Base-by-base conservation (phyloP, 2,329 filamentous ascomycete genomes). In the Nectriaceae sp. region DNA sequence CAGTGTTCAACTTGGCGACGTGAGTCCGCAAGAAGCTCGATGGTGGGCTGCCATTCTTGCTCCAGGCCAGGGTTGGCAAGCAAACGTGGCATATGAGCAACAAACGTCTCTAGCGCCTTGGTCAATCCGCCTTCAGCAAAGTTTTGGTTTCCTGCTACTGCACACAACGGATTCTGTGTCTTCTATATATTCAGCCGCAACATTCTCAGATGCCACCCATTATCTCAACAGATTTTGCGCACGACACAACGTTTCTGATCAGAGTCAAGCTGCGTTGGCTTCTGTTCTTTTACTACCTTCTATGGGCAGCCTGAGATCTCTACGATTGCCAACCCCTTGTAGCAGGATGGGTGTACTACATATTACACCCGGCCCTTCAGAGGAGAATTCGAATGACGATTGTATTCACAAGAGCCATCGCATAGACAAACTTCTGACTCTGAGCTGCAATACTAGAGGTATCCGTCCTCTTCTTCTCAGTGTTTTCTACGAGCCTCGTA, bases 21-120 rank as follows among this genome's bases (percentile, higher is more conserved):
- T 64, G 44, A 46, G 55, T 18, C 43, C 55, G 38, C 58, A 55
- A 31, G 58, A 61, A n/a, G 59, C 52, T 53, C 50, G 53, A 18
- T 69, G 64, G 64, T 68, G 64, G 65, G 41, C 47, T 49, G 51
- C 56, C 19, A 46, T 68, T 44, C 54, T 67, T 4, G 57, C 56
- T 3, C 18, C 44, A 20, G 57, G 54, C 24, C 39, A 54, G 4
- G 56, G 62, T 35, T 68, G 62, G 65, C 42, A 50, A 37, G 56
- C 60, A 31, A 35, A 57, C 60, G 21, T 21, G 36, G 33, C 61
- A 50, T 36, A 43, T 26, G 8, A 46, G 46, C 4, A 47, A 49
- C 13, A 26, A 49, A 20, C 40, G 56, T 53, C 58, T 20, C 21
- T 53, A 24, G 53, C 50, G 15, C 52, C 52, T 15, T 57, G 52